Base-by-base conservation (phyloP, 2,329 filamentous ascomycete species). In the Arthroderma sp. region DNA sequence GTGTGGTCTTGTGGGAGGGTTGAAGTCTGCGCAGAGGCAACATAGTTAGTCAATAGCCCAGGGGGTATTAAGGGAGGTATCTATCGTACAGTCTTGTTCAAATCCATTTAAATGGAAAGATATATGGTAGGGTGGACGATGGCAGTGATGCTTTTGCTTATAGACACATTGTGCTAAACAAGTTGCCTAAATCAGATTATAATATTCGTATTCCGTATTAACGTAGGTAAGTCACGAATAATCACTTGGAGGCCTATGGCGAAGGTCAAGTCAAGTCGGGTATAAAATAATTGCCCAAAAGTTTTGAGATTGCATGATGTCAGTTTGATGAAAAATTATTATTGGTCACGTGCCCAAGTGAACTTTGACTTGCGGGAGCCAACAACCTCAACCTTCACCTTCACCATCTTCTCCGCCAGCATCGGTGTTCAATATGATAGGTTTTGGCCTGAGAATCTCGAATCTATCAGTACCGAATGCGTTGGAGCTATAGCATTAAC, bases 61-160 rank as follows among this genome's bases (percentile, higher is more conserved):
- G 8, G 11, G 8, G 23, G 23, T 23, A 8, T 44, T 44, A 11
- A 13, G 23, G 25, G 23, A 51, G 25, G 4, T 23, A 31, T 38
- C 23, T 9, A 54, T 39, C 49, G 25, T 54, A 21, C 51, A 17
- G 17, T 25, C 37, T 23, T 39, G 17, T 54, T 39, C 51, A 54
- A 37, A 39, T 54, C 51, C 51, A 54, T 54, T 35, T 54, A 38
- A 38, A 9, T 38, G 19, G 21, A 47, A 47, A 47, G 23, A 47
- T 25, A 23, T 25, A 23, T 21, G 23, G 41, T 15, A 37, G 25
- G 21, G 25, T 47, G 11, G 19, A 47, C 21, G 21, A 43, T 1
- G 17, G 9, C 8, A 15, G 19, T 47, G 19, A 28, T 6, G 21
- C 11, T 9, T 6, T 25, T 15, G 2, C 15, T 28, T 47, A 25